Conservation (phyloP, 2,329 filamentous ascomycete species). For the Drechmeria coniospora region DNA sequence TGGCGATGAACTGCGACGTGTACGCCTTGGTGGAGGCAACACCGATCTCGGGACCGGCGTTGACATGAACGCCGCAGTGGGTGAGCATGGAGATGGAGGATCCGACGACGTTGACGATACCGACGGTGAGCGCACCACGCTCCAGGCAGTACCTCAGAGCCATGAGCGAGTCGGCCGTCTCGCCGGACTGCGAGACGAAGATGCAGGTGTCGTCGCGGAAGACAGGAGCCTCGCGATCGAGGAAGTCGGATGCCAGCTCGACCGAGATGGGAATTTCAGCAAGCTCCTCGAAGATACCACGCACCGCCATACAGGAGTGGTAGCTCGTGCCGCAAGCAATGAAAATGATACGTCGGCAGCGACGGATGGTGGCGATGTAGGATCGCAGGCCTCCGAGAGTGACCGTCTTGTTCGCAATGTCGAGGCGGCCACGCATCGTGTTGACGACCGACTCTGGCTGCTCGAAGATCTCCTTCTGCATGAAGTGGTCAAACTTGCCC, state of each 20-base stretch:
- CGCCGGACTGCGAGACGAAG: conserved; percentile 96
- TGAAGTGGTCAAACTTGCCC: conserved; percentile 99
- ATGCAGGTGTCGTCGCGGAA: conserved; percentile 99
- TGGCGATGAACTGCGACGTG: conserved; percentile 97
- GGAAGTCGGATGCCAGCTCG: conserved; percentile 93
- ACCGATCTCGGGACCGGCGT: conserved; percentile 96
- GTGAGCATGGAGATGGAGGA: conserved; percentile 97
- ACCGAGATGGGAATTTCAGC: conserved; percentile 96
- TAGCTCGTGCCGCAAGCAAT: conserved; percentile 97
- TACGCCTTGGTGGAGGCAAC: conserved; percentile 99
- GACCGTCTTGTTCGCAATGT: conserved; percentile 83
- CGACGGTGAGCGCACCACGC: conserved; percentile 90
- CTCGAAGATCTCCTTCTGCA: conserved; percentile 99
- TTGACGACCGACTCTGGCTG: conserved; percentile 98
- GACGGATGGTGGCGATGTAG: conserved; percentile 91
- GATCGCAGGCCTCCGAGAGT: conserved; percentile 91
- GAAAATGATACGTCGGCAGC: conserved; percentile 95
- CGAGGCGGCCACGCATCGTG: conserved; percentile 97
- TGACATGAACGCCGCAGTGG: conserved; percentile 99
- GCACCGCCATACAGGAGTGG: conserved; percentile 98
- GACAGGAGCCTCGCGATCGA: conserved; percentile 88
- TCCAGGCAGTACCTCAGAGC: conserved; percentile 96
- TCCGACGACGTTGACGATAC: conserved; percentile 96
- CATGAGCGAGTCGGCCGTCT: conserved; percentile 95
- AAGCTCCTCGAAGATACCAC: conserved; percentile 93